phyloP scores from a whole-genome alignment of 768 basidiomycete genomes.

The Boletus barrowsii region DNA sequence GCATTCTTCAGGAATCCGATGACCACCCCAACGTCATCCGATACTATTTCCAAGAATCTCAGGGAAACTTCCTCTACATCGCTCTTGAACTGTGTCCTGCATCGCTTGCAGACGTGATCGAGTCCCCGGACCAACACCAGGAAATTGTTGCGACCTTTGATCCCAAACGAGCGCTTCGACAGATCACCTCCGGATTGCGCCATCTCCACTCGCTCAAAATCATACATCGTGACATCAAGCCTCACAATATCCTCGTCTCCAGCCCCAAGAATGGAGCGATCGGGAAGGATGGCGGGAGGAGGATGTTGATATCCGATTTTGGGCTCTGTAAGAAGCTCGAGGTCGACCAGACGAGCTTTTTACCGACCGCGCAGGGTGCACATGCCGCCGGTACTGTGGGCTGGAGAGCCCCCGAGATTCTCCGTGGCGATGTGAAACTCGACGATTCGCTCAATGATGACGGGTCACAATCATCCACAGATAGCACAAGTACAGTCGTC shows the following conservation, averaged over 20 bases:
- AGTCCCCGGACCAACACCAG: slow-evolving; percentile 72
- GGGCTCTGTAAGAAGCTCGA: slow-evolving; percentile 95
- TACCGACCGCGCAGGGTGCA: slow-evolving; percentile 87
- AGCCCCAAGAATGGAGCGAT: slow-evolving; percentile 52
- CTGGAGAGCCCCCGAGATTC: slow-evolving; percentile 96
- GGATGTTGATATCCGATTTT: slow-evolving; percentile 96
- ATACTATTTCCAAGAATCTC: slow-evolving; percentile 95
- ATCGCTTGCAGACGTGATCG: slow-evolving; percentile 83
- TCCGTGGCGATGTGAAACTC: slow-evolving; percentile 90
- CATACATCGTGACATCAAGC: slow-evolving; percentile 98
- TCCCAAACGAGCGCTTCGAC: slow-evolving; percentile 81
- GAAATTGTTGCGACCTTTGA: slow-evolving; percentile 79
- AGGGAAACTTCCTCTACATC: slow-evolving; percentile 93
- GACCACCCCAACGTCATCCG: slow-evolving; percentile 98
- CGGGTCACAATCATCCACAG: slow-evolving; percentile 62
- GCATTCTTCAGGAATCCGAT: slow-evolving; percentile 92
- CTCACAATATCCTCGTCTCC: slow-evolving; percentile 93
- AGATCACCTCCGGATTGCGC: slow-evolving; percentile 83
- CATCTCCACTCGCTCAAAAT: slow-evolving; percentile 94
- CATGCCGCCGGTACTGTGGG: slow-evolving; percentile 93
- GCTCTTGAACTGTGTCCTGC: slow-evolving; percentile 94
- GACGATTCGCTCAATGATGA: slow-evolving; percentile 70
- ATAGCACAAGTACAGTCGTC: slow-evolving; percentile 54
- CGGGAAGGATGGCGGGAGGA: slow-evolving; percentile 45
- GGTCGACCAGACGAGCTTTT: slow-evolving; percentile 92